phyloP scores from a whole-genome alignment of 306 rosid species.

The Citrullus mucosospermus region DNA sequence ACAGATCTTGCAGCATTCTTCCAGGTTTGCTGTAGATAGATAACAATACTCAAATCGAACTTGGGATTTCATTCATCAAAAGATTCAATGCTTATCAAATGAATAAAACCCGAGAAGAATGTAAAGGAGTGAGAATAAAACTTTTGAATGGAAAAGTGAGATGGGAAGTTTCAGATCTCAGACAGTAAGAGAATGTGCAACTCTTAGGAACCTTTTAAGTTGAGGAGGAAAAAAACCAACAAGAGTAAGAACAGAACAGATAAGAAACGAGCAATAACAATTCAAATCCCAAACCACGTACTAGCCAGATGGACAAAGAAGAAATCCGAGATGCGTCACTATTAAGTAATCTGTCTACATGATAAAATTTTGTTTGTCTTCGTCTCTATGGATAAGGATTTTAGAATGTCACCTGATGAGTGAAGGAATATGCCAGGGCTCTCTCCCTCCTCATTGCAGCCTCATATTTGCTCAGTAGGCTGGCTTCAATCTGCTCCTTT shows the following conservation, averaged over 20 bases:
- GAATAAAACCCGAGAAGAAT: background rate
- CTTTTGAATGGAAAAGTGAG: background rate
- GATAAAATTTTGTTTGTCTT: background rate
- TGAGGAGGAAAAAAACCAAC: background rate
- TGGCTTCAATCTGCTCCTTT: constrained; percentile 89
- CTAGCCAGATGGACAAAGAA: background rate
- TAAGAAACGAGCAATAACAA: background rate
- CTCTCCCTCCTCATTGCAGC: constrained; percentile 92
- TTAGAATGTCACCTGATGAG: constrained; percentile 67
- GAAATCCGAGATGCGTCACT: background rate
- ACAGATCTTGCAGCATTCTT: constrained; percentile 57
- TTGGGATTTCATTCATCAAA: background rate
- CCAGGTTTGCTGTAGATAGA: constrained; percentile 51
- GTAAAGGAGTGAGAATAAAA: background rate
- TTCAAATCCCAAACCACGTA: background rate
- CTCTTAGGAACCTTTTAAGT: background rate
- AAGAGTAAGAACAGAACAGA: background rate
- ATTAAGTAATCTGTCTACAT: background rate
- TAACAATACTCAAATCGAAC: background rate
- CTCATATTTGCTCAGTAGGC: constrained; percentile 69
- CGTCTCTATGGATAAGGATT: background rate
- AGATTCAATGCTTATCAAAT: background rate
- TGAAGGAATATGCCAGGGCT: constrained; percentile 90
- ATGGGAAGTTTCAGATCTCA: background rate
- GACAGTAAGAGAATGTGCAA: background rate